Evolutionary conservation across 169 alveolate species (phyloP).

Genomic region (Theileria sp.): DNA sequence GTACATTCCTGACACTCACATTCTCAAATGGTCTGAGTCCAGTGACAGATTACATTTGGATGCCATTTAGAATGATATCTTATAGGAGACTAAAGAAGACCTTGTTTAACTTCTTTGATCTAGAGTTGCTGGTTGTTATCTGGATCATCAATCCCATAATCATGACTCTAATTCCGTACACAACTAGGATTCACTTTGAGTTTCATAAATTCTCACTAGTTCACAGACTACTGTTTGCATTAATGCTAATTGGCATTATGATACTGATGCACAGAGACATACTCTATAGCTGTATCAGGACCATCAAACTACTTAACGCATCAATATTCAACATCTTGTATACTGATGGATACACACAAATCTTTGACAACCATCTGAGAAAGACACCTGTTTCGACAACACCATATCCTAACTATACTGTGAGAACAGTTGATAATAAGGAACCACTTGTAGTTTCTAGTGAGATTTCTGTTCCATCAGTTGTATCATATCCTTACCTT

Average conservation of each 20-base stretch:
- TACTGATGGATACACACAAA: slow-evolving; percentile 1
- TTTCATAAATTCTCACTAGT: not conserved
- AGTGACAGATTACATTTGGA: not conserved
- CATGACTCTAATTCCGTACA: slow-evolving; percentile 1
- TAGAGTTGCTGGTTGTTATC: not conserved
- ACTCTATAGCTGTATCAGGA: not conserved
- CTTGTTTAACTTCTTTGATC: not conserved
- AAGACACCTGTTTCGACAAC: not conserved
- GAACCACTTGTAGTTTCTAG: not conserved
- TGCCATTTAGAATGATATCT: not conserved
- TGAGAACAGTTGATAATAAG: not conserved
- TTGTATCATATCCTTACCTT: not conserved
- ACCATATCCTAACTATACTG: not conserved
- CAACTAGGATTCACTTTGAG: not conserved
- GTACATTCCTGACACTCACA: not conserved
- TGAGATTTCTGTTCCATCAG: not conserved
- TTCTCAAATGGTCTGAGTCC: not conserved
- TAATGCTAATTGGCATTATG: not conserved
- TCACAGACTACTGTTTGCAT: not conserved
- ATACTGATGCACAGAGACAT: not conserved
- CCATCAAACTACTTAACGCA: not conserved
- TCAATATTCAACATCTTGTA: not conserved
- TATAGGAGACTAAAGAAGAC: not conserved
- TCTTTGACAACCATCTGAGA: not conserved
- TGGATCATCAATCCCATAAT: not conserved